Conservation (phyloP, 2,329 filamentous ascomycete species). For the Xylariaceae sp. region DNA sequence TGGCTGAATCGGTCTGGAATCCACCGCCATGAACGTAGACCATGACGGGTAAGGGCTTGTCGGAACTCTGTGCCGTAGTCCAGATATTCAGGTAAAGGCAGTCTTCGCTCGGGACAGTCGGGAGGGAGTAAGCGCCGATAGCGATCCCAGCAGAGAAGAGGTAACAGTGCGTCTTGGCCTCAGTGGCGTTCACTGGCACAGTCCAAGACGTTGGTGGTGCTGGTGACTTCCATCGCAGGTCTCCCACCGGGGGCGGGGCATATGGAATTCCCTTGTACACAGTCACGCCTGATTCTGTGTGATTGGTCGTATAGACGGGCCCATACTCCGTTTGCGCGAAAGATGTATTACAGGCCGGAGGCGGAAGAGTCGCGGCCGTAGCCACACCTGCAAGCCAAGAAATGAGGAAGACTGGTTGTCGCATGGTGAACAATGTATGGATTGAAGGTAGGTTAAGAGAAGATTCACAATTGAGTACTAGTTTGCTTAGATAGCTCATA, state of each 20-base stretch:
- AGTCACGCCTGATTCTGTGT: not conserved
- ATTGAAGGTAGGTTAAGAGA: too few relatives aligned
- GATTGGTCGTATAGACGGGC: not conserved
- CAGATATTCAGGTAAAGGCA: slow-evolving; percentile 5
- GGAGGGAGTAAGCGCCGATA: not conserved
- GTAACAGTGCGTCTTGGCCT: not conserved
- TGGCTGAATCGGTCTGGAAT: not conserved
- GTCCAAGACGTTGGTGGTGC: not conserved
- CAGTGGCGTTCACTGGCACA: not conserved
- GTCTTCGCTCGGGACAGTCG: not conserved
- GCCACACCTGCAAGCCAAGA: too few relatives aligned
- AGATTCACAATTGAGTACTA: too few relatives aligned
- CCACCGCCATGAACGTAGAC: slow-evolving; percentile 2
- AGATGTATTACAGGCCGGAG: not conserved
- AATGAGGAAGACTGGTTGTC: too few relatives aligned
- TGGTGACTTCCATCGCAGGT: not conserved
- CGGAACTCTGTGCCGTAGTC: not conserved
- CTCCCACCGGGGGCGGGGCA: not conserved
- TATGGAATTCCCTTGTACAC: not conserved
- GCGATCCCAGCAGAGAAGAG: not conserved
- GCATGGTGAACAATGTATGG: too few relatives aligned
- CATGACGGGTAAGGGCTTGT: not conserved
- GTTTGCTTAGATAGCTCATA: too few relatives aligned
- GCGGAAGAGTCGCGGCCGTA: too few relatives aligned
- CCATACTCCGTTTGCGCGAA: not conserved